A percentile compares a stretch with the other conserved stretches of the same genome.
phyloP scores from a whole-genome alignment of 257 asterid species.

The Nicotiana benthamiana region DNA sequence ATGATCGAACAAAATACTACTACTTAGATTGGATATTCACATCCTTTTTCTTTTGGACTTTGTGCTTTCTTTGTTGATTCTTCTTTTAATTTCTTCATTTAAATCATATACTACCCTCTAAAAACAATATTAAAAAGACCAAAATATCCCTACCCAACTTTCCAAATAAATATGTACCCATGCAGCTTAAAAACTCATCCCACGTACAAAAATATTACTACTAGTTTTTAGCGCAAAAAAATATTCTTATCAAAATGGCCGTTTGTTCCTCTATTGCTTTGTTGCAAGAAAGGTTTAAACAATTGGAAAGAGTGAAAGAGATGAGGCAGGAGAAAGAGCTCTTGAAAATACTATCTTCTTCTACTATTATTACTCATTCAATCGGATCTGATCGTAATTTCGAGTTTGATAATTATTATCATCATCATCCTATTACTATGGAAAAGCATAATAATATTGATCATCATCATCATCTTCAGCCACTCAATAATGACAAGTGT shows the following conservation, averaged over 20 bases:
- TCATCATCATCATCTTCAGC: background rate
- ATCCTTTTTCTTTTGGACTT: constrained; percentile 53
- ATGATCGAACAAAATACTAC: constrained; percentile 23
- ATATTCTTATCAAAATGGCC: background rate
- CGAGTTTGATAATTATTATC: background rate
- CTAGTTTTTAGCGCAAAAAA: background rate
- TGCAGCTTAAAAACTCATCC: background rate
- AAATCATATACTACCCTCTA: constrained; percentile 12
- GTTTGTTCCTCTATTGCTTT: constrained; percentile 26
- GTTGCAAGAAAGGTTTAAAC: constrained; percentile 32
- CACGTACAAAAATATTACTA: background rate
- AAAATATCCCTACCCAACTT: background rate
- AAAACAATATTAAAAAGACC: background rate
- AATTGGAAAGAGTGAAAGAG: constrained; percentile 24
- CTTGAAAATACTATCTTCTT: background rate
- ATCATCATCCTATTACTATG: background rate
- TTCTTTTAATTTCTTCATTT: constrained; percentile 16
- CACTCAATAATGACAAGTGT: background rate
- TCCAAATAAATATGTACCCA: constrained; percentile 3
- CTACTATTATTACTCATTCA: too few relatives aligned
- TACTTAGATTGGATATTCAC: constrained; percentile 42
- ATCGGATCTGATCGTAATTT: too few relatives aligned
- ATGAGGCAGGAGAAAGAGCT: constrained; percentile 32
- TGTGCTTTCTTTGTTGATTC: constrained; percentile 39
- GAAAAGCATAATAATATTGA: background rate